These are phyloP conservation scores for Daedaleopsis sinensis DNA, from an alignment of 768 basidiomycete species.

Conservation along the genomic window DNA sequence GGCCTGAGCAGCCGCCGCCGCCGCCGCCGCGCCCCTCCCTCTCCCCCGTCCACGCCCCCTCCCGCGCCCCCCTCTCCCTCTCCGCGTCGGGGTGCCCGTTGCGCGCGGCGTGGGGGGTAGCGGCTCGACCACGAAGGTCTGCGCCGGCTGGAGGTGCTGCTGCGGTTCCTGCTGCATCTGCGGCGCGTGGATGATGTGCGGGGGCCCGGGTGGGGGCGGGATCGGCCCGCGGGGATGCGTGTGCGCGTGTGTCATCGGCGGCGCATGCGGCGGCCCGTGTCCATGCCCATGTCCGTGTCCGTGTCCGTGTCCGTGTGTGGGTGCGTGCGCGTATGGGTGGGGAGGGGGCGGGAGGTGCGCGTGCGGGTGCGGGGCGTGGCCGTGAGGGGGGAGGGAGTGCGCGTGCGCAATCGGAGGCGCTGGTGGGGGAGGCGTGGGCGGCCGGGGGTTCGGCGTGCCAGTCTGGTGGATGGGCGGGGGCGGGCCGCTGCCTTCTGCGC, in stretches of 20 bases:
- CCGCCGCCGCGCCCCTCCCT: neutral
- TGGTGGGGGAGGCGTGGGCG: neutral
- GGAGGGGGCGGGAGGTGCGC: neutral
- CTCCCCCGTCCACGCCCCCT: constrained; percentile 7
- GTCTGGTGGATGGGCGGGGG: constrained; percentile 12
- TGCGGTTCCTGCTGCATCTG: neutral
- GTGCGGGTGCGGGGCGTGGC: neutral
- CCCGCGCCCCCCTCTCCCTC: constrained; percentile 6
- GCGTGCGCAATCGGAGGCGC: neutral
- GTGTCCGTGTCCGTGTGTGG: too few relatives aligned
- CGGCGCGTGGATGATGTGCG: neutral
- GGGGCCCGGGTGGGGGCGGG: neutral
- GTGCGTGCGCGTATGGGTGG: neutral
- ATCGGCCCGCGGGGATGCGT: neutral
- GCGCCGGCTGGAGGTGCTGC: constrained; percentile 6
- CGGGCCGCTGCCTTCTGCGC: neutral
- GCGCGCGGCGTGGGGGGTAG: neutral
- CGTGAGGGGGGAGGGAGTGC: neutral
- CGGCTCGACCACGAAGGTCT: constrained; percentile 4
- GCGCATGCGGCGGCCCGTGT: constrained; percentile 1
- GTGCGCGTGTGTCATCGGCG: neutral
- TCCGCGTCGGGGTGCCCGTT: neutral
- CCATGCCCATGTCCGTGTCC: neutral
- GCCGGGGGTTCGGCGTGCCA: neutral
- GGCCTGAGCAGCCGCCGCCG: constrained; percentile 7